These are phyloP conservation scores for Talaromyces rugulosus DNA, from an alignment of 2,329 filamentous ascomycete genomes.

Conservation along the genomic window DNA sequence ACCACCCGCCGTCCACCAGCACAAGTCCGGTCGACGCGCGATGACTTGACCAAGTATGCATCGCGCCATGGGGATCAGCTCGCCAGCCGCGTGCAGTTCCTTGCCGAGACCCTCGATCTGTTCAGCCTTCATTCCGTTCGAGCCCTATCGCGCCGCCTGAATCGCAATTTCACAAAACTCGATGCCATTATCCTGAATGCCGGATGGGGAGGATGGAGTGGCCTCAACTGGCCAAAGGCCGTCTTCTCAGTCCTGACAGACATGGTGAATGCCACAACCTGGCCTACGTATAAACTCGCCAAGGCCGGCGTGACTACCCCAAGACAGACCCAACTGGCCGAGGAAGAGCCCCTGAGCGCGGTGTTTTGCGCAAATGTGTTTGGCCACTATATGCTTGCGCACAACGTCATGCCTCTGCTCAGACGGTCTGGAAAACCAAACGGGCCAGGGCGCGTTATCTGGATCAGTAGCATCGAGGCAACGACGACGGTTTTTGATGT, in stretches of 20 bases:
- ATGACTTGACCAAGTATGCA: slow-evolving; percentile 47
- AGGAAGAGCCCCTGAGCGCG: slow-evolving; percentile 64
- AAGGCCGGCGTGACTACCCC: slow-evolving; percentile 52
- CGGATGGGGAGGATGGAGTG: slow-evolving; percentile 80
- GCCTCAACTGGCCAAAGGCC: slow-evolving; percentile 65
- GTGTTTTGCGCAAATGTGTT: slow-evolving; percentile 93
- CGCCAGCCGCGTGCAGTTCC: slow-evolving; percentile 45
- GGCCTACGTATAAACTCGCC: slow-evolving; percentile 70
- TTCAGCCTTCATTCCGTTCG: slow-evolving; percentile 54
- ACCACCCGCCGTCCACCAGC: slow-evolving; percentile 76
- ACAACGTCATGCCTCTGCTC: slow-evolving; percentile 74
- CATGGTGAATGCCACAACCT: slow-evolving; percentile 65
- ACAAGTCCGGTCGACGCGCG: slow-evolving; percentile 47
- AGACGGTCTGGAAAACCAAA: slow-evolving; percentile 40
- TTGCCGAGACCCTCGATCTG: slow-evolving; percentile 57
- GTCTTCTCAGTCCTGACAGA: slow-evolving; percentile 57
- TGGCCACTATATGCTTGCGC: slow-evolving; percentile 85
- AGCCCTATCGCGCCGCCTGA: slow-evolving; percentile 48
- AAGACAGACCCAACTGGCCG: slow-evolving; percentile 44
- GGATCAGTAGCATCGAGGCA: slow-evolving; percentile 80
- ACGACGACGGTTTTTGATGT: slow-evolving; percentile 53
- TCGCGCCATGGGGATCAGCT: slow-evolving; percentile 38
- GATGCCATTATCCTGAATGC: slow-evolving; percentile 83
- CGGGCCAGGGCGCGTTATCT: slow-evolving; percentile 66
- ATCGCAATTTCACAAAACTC: slow-evolving; percentile 59